Evolutionary conservation across 345 rosid genomes (phyloP), one percentile per base, ranked within the genome.

Genomic region (Camelina hispida): DNA sequence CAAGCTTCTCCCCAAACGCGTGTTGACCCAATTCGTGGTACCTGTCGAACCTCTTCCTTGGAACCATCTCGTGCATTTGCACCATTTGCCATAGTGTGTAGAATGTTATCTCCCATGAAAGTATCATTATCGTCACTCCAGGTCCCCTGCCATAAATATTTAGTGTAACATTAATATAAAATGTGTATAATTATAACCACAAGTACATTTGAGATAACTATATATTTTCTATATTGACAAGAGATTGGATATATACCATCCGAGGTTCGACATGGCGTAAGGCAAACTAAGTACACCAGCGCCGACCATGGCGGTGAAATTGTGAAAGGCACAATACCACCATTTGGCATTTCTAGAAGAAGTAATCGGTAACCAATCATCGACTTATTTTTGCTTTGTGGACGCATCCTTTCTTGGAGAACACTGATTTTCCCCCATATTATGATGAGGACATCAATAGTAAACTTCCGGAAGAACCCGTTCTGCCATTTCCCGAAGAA

Each of bases 31-130:
- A 84, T 64, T 92, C 96, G 15, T 87, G 93, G 81, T 90, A 90
- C 84, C 97, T 78, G 6, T 93, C 98, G 1, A 93, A 87, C 37
- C 96, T 67, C 76, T 74, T 90, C 0, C 95, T 93, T 0, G 94
- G 95, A 32, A 90, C 87, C 81, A 84, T 85, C 78, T 89, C 96
- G 9, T 91, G 98, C 92, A 93, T 85, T 62, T 93, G 86, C 18
- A 93, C 96, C 98, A 93, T 93, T 64, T 91, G 97, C 98, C 98
- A 89, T 9, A 91, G 58, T 2, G 98, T 89, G 82, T 89, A 89
- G 14, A 91, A 69, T 16, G 97, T 93, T 40, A 91, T 75, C 6
- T 82, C 3, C 98, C 98, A 91, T 68, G 97, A 91, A 38, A 88
- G 9, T 37, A 73, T 1, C 47, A 91, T 78, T 7, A 85, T 37